Conservation (phyloP, 805 yeast species). For the Saccharomycopsis selenospora region DNA sequence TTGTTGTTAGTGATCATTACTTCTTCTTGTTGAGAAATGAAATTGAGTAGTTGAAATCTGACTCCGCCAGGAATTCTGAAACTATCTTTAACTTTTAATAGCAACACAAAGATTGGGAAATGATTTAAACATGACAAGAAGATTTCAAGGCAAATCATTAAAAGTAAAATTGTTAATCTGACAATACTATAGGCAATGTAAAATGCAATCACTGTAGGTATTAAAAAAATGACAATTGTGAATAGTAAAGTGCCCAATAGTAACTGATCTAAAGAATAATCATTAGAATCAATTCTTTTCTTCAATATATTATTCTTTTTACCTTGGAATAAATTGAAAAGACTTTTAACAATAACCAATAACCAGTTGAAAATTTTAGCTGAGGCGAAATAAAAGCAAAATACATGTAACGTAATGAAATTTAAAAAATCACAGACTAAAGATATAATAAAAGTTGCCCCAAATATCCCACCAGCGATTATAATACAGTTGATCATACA, state of each 20-base stretch:
- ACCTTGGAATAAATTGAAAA: conserved; percentile 83
- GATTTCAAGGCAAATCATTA: conserved; percentile 50
- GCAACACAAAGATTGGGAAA: conserved; percentile 76
- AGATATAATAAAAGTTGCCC: conserved; percentile 66
- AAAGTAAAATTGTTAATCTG: conserved; percentile 42
- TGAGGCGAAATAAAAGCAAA: conserved; percentile 69
- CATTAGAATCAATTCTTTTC: conserved; percentile 76
- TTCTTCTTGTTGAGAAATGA: conserved; percentile 4
- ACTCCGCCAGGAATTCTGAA: conserved; percentile 59
- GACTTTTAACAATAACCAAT: conserved; percentile 54
- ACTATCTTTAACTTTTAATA: conserved; percentile 74
- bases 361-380: conserved; percentile 77
- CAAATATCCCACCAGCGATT: conserved; percentile 42
- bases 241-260: conserved; percentile 84
- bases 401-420: conserved; percentile 61
- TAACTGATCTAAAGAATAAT: conserved; percentile 80
- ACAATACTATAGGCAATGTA: conserved; percentile 64
- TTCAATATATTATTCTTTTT: conserved; percentile 79
- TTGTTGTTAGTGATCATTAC: neutral
- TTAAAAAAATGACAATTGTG: conserved; percentile 64
- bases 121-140: conserved; percentile 64
- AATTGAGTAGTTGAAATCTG: conserved; percentile 24
- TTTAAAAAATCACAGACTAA: conserved; percentile 57
- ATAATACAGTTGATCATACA: neutral
- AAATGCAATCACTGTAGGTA: conserved; percentile 86